Percentiles rank a stretch among this genome's conserved stretches.
Evolutionary conservation across 2,329 filamentous ascomycete species (phyloP).

Genomic region (Verticillium albo-atrum): DNA sequence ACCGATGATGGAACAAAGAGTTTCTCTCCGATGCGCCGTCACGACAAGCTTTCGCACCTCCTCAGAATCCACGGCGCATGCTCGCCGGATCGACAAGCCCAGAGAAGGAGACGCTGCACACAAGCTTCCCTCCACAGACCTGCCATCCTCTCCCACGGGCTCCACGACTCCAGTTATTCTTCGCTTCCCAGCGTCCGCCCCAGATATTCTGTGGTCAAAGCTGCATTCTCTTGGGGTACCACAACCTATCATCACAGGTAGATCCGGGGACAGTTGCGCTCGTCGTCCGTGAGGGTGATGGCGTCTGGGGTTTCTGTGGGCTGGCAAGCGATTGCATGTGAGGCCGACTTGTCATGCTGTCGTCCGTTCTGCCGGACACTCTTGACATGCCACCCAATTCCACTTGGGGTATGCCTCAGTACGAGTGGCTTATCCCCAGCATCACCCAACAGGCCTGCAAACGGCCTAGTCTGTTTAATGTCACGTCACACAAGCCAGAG

Average conservation of each 20-base stretch:
- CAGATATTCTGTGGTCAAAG: conserved; percentile 11
- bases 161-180: conserved; percentile 1
- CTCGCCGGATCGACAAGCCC: conserved; percentile 1
- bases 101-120: conserved; percentile 8
- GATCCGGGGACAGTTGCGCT: neutral
- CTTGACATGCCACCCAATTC: neutral
- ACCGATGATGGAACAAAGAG: neutral
- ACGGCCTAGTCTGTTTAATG: neutral
- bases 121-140: conserved; percentile 3
- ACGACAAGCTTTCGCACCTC: neutral
- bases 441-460: neutral
- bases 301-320: neutral
- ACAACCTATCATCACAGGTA: neutral
- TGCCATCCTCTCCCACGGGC: neutral
- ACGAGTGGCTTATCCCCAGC: neutral
- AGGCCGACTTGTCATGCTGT: neutral
- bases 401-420: neutral
- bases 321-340: neutral
- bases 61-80: neutral
- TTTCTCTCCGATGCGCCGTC: neutral
- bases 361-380: neutral
- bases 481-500: neutral
- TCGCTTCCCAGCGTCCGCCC: conserved; percentile 2
- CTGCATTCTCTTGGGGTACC: conserved; percentile 7
- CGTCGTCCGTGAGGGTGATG: neutral